Base-by-base conservation (phyloP, 345 rosid species). In the Trapa incisa region DNA sequence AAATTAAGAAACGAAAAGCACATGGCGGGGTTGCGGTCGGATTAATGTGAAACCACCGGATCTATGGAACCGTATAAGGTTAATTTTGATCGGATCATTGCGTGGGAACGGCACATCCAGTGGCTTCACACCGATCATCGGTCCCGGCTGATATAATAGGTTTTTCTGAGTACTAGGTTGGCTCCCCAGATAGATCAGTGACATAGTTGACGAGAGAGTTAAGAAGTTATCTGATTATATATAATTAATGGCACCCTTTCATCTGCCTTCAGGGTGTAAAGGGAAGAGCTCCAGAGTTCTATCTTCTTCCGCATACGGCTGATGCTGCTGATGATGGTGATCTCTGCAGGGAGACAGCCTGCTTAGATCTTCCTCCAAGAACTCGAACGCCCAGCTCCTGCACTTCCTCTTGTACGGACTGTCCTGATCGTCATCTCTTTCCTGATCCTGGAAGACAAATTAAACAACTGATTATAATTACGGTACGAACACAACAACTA, bases 261-360 rank as follows among this genome's bases (percentile, higher is more conserved):
- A 74, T 77, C 83, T 77, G 77, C 97, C 91, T 85, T 87, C 96
- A 64, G 99, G 99, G 71, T 89, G 96, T 77, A 94, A 84, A 6
- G 99, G 99, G 75, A 94, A 94, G 62, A 94, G 96, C 85, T 89
- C 93, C 50, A 94, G 93, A 61, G 99, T 94, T 81, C 86, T 78
- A 74, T 85, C 72, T 61, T 75, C 72, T 63, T 75, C 72, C 61
- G 73, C 82, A 47, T n/a, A 39, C 53, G 60, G 68, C 48, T 67
- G 68, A 52, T 38, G 29, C 29, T 22, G 29, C 29, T 22, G 29
- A 22, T 22, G 29, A 22, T 22, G 29, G 29, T 22, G 66, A 39
- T 64, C 85, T 75, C 81, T 72, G 72, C 77, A 82, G 29, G 29
- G 29, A 39, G 67, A 56, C 70, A 65, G 33, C 65, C 54, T 78